phyloP scores from a whole-genome alignment of 2,329 filamentous ascomycete species.

The Scedosporium minutisporum region DNA sequence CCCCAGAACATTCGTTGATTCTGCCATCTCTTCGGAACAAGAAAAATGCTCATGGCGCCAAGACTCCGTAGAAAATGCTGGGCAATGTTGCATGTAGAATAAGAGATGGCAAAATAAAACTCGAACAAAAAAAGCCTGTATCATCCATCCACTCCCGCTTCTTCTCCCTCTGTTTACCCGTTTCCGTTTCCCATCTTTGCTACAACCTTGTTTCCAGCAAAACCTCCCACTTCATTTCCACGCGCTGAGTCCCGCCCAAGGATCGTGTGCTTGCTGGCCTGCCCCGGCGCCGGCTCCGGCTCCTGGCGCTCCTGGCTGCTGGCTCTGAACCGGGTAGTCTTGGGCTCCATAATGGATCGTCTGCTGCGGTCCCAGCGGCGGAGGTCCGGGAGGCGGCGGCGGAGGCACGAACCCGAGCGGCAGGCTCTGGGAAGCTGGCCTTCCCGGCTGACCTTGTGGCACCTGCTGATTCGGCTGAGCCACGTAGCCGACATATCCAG shows the following conservation, averaged over 20 bases:
- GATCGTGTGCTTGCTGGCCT: slow-evolving; percentile 33
- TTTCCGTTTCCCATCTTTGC: neutral
- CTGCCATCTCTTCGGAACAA: too few relatives aligned
- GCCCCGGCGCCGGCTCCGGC: slow-evolving; percentile 20
- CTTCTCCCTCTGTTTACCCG: too few relatives aligned
- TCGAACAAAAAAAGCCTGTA: neutral
- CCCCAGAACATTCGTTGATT: too few relatives aligned
- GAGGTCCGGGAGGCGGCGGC: slow-evolving; percentile 53
- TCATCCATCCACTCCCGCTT: too few relatives aligned
- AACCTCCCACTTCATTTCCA: slow-evolving; percentile 31
- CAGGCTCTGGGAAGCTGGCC: slow-evolving; percentile 25
- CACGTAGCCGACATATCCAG: slow-evolving; percentile 18
- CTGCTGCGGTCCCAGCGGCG: slow-evolving; percentile 52
- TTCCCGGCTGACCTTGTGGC: slow-evolving; percentile 31
- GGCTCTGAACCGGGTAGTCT: slow-evolving; percentile 19
- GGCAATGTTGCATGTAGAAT: neutral
- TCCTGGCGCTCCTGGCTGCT: slow-evolving; percentile 10
- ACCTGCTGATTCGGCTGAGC: slow-evolving; percentile 36
- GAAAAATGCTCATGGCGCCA: too few relatives aligned
- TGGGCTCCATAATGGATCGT: slow-evolving; percentile 44
- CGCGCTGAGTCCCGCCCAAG: slow-evolving; percentile 42
- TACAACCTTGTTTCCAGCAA: neutral
- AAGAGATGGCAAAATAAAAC: neutral
- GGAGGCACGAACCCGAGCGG: slow-evolving; percentile 52
- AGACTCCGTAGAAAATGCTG: too few relatives aligned